Base-by-base conservation (phyloP, 805 yeast species). In the Ogataea dorogensis region DNA sequence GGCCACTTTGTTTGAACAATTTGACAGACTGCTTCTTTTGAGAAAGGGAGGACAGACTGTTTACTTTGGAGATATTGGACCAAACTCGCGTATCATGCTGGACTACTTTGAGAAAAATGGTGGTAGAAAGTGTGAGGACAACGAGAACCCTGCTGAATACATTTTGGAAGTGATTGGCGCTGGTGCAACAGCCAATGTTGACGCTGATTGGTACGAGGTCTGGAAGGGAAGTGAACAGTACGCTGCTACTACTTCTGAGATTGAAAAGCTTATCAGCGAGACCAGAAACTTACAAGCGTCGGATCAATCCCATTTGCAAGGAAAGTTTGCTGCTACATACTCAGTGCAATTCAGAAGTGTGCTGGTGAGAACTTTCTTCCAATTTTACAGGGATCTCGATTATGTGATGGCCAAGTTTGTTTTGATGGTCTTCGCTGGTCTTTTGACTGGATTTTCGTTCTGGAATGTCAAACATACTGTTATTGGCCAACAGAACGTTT, bases 121-220 rank as follows among this genome's bases (percentile, higher is more conserved):
- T 22, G 87, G 89, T 25, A 73, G 79, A 42, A 68, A 71, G 35
- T 84, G 93, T 65, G 68, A 64, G 21, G 58, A 58, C 9, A 60
- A 64, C 23, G 87, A 79, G 37, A 82, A 82, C 47, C 88, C 89
- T 16, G 88, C 88, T 21, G 89, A 81, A 59, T 82, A 81, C 65
- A 78, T 81, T 61, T 63, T 82, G 49, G 79, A 79, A 43, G 77
- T 77, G 39, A 79, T 84, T 58, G 91, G 91, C 42, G 89, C 91
- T 21, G 89, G 86, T 54, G 87, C 91, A 3, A 81, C 86, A 18
- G 81, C 86, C 3, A 53, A 64, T 36, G 74, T 71, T 12, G 52
- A 60, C 19, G 71, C 70, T 33, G 80, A 84, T 57, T 84, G 85
- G 80, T 65, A 67, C 56, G 75, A 78, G 8, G 65, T 73, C 9